Evolutionary conservation across 2,329 filamentous ascomycete species (phyloP).

Genomic region (Hymenoscyphus infarciens): DNA sequence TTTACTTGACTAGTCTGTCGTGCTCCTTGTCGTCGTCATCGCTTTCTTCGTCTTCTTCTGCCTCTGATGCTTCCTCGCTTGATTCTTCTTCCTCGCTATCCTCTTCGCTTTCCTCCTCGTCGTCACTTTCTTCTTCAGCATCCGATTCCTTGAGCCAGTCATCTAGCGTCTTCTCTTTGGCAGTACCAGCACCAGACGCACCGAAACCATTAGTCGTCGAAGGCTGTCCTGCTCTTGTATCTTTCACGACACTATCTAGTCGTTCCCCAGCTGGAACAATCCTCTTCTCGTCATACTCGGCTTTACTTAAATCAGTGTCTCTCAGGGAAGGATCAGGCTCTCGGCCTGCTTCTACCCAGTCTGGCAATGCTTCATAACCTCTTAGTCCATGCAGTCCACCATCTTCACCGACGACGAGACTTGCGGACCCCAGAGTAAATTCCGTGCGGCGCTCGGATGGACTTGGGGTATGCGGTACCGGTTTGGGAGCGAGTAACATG

Average conservation of each 20-base stretch:
- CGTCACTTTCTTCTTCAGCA: slow-evolving; percentile 48
- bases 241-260: slow-evolving; percentile 55
- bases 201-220: slow-evolving; percentile 47
- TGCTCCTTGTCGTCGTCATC: slow-evolving; percentile 31
- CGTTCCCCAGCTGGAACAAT: slow-evolving; percentile 57
- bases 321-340: slow-evolving; percentile 77
- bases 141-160: slow-evolving; percentile 75
- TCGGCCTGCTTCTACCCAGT: slow-evolving; percentile 76
- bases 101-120: slow-evolving; percentile 46
- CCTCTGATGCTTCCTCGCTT: slow-evolving; percentile 39
- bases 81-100: slow-evolving; percentile 40
- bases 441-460: slow-evolving; percentile 80
- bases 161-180: slow-evolving; percentile 72
- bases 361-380: slow-evolving; percentile 76
- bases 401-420: slow-evolving; percentile 76
- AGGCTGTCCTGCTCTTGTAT: slow-evolving; percentile 35
- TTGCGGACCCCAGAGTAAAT: slow-evolving; percentile 78
- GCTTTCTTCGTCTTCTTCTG: slow-evolving; percentile 29
- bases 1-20: slow-evolving; percentile 35
- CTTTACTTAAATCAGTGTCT: slow-evolving; percentile 48
- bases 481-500: slow-evolving; percentile 89
- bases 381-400: slow-evolving; percentile 68
- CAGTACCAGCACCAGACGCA: slow-evolving; percentile 23
- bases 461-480: slow-evolving; percentile 83
- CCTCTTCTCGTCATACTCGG: slow-evolving; percentile 39